phyloP scores from a whole-genome alignment of 179 eudicot genomes.

The Spergularia azorica region DNA sequence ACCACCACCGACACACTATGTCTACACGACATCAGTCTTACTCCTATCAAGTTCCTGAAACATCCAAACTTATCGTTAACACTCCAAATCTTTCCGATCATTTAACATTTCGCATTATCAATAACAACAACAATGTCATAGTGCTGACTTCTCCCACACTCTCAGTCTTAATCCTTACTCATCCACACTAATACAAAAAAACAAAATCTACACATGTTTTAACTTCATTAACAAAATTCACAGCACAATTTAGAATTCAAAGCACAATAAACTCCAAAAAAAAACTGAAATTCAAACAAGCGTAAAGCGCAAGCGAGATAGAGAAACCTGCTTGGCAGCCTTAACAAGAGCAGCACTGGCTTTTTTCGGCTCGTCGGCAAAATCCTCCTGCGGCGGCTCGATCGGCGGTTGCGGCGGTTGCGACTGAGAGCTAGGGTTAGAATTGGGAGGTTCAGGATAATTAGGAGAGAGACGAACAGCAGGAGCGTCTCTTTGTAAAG shows the following conservation, averaged over 20 bases:
- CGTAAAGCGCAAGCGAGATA: background rate
- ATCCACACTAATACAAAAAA: background rate
- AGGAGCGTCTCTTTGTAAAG: slow-evolving; percentile 85
- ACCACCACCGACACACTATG: too few species aligned
- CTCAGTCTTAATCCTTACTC: background rate
- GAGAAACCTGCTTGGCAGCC: slow-evolving; percentile 81
- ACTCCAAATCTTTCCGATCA: too few species aligned
- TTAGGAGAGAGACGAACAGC: slow-evolving; percentile 85
- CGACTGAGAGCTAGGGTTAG: slow-evolving; percentile 28
- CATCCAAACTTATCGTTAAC: too few species aligned
- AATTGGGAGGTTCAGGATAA: slow-evolving; percentile 78
- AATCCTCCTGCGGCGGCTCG: slow-evolving; percentile 29
- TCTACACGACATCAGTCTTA: too few species aligned
- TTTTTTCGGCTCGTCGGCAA: slow-evolving; percentile 65
- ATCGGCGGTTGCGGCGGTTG: background rate
- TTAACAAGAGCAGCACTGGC: slow-evolving; percentile 80
- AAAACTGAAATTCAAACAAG: background rate
- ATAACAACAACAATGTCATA: background rate
- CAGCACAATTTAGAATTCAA: background rate
- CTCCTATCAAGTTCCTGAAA: too few species aligned
- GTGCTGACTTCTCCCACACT: background rate
- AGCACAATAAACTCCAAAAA: background rate
- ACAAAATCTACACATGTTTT: background rate
- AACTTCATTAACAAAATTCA: background rate
- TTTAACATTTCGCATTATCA: background rate